Percentiles rank a stretch among this genome's conserved stretches.
Evolutionary conservation across 768 basidiomycete genomes (phyloP).

Genomic region (Panaeolus cyanescens): DNA sequence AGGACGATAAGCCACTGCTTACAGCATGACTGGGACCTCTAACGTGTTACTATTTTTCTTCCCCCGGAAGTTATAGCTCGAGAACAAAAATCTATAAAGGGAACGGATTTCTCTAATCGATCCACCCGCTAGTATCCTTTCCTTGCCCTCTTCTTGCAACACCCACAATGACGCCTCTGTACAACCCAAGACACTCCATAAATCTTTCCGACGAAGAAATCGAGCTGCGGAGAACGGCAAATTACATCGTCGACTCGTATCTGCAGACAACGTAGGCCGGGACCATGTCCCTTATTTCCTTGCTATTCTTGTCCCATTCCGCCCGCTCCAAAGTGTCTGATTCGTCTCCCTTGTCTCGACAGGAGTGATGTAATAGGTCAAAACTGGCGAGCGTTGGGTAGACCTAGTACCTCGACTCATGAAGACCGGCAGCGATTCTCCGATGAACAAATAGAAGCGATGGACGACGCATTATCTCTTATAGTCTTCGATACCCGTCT

Average conservation of each 20-base stretch:
- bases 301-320: not conserved
- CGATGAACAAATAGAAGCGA: not conserved
- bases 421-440: not conserved
- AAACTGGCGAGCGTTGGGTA: not conserved
- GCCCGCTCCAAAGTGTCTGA: not conserved
- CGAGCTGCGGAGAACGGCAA: not conserved
- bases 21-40: not conserved
- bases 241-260: not conserved
- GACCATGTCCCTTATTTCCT: not conserved
- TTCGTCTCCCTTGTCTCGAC: not conserved
- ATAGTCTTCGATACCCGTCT: not conserved
- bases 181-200: not conserved
- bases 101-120: not conserved
- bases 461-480: not conserved
- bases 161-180: not conserved
- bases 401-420: not conserved
- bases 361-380: not conserved
- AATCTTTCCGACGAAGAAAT: not conserved
- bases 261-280: constrained; percentile 2
- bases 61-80: constrained; percentile 1
- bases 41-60: not conserved
- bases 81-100: constrained; percentile 2
- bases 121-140: not conserved
- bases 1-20: constrained; percentile 1
- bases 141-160: not conserved